phyloP scores from a whole-genome alignment of 257 asterid species.

The Fraxinus americana region DNA sequence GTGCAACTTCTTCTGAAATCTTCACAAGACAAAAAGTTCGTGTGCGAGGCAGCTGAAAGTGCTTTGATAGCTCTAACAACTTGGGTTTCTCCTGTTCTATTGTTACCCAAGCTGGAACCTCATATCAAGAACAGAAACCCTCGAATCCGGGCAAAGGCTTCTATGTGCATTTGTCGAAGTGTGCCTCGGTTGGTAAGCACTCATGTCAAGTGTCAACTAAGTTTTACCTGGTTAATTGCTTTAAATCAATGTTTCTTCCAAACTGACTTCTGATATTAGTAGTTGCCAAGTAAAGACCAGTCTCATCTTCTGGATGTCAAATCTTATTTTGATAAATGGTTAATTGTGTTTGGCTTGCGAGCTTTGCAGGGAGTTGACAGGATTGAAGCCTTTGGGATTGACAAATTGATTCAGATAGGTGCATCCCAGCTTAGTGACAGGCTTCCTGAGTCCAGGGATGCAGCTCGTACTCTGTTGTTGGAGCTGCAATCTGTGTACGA shows the following conservation, averaged over 20 bases:
- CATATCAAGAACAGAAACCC: slow-evolving; percentile 80
- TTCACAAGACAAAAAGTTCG: slow-evolving; percentile 95
- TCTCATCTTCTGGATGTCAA: too few relatives aligned
- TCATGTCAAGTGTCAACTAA: not conserved
- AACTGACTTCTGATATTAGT: too few relatives aligned
- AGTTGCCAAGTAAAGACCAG: too few relatives aligned
- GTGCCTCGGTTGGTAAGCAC: slow-evolving; percentile 69
- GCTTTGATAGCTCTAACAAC: slow-evolving; percentile 73
- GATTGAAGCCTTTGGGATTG: slow-evolving; percentile 69
- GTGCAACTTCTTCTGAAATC: slow-evolving; percentile 87
- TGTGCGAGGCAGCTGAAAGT: slow-evolving; percentile 88
- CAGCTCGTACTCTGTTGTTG: slow-evolving; percentile 76
- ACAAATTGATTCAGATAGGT: slow-evolving; percentile 75
- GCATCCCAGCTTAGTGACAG: slow-evolving; percentile 82
- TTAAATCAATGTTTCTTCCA: too few relatives aligned
- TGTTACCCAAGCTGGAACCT: slow-evolving; percentile 81
- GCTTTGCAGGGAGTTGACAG: slow-evolving; percentile 72
- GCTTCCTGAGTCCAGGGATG: slow-evolving; percentile 94
- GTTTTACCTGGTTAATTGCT: too few relatives aligned
- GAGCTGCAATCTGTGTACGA: slow-evolving; percentile 66
- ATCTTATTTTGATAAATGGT: too few relatives aligned
- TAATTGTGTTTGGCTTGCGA: not conserved
- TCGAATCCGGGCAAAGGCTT: slow-evolving; percentile 90
- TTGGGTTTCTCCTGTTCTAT: slow-evolving; percentile 68
- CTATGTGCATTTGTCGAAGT: slow-evolving; percentile 69